Conservation (phyloP, 2,329 filamentous ascomycete genomes). For the Chaetomiaceae sp. region DNA sequence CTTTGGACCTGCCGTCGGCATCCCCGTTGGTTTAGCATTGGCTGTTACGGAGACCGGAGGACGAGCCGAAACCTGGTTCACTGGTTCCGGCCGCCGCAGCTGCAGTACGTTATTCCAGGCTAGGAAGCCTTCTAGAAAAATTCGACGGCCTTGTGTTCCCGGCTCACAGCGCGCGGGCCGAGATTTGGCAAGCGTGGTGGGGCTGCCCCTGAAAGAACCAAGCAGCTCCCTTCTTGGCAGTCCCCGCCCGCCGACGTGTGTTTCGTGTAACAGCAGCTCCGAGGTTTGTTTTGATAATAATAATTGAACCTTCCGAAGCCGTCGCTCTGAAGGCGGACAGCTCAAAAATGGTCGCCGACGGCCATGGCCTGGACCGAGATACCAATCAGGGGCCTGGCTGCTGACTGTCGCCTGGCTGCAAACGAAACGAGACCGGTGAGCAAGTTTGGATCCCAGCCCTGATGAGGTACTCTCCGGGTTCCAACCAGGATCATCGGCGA, state of each 20-base stretch:
- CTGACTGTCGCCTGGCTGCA: neutral
- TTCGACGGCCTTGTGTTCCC: neutral
- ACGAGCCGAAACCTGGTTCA: constrained; percentile 1
- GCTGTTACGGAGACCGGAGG: neutral
- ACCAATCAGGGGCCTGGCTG: neutral
- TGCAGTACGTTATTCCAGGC: too few species aligned
- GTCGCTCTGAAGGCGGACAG: too few species aligned
- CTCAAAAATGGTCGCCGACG: too few species aligned
- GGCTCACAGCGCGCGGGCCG: constrained; percentile 3
- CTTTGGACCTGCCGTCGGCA: neutral
- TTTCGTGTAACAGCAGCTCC: neutral
- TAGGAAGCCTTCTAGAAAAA: constrained; percentile 15
- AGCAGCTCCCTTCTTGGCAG: neutral
- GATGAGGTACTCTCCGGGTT: neutral
- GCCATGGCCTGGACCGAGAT: too few species aligned
- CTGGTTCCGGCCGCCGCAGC: too few species aligned
- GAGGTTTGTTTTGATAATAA: neutral
- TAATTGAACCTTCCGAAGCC: neutral
- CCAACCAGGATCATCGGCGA: neutral
- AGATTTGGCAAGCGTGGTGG: constrained; percentile 2
- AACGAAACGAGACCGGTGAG: constrained; percentile 4
- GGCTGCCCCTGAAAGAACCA: neutral
- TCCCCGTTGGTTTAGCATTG: neutral
- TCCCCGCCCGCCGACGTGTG: neutral
- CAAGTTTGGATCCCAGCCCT: neutral